A percentile compares a stretch with the other conserved stretches of the same genome.
Conservation (phyloP, 2,329 filamentous ascomycete genomes). For the Claviceps sp. region DNA sequence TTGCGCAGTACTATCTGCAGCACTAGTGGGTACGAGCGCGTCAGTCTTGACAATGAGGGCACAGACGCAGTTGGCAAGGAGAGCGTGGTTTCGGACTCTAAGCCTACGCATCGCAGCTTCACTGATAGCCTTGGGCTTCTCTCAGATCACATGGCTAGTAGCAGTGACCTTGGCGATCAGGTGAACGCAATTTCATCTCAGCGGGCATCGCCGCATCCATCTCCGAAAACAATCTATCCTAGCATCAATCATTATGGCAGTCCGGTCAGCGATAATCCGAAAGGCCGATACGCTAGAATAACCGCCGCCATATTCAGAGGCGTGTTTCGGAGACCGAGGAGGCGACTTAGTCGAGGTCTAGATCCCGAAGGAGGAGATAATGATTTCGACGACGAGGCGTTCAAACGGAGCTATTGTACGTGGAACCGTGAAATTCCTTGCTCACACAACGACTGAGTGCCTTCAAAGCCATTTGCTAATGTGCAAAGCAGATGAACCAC, state of each 20-base stretch:
- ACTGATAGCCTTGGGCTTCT: background rate
- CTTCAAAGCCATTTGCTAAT: background rate
- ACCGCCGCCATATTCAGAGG: background rate
- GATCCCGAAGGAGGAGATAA: background rate
- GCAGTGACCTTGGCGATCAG: background rate
- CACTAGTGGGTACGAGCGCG: background rate
- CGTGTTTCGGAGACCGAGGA: background rate
- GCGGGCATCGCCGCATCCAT: background rate
- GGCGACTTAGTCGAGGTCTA: background rate
- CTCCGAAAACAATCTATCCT: background rate
- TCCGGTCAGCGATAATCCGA: background rate
- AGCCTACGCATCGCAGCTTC: background rate
- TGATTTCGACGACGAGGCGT: slow-evolving; percentile 14
- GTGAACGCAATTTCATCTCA: background rate
- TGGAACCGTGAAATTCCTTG: background rate
- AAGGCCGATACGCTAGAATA: background rate
- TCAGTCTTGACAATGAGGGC: background rate
- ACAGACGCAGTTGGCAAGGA: background rate
- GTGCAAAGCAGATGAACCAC: slow-evolving; percentile 12
- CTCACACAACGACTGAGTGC: too few relatives aligned
- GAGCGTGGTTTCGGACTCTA: background rate
- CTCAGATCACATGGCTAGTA: background rate
- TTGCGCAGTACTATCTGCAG: background rate
- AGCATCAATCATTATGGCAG: background rate
- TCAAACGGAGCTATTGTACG: slow-evolving; percentile 20